Base-by-base conservation (phyloP, 371 early-diverging fungal genomes). In the Actinomortierella ambigua region DNA sequence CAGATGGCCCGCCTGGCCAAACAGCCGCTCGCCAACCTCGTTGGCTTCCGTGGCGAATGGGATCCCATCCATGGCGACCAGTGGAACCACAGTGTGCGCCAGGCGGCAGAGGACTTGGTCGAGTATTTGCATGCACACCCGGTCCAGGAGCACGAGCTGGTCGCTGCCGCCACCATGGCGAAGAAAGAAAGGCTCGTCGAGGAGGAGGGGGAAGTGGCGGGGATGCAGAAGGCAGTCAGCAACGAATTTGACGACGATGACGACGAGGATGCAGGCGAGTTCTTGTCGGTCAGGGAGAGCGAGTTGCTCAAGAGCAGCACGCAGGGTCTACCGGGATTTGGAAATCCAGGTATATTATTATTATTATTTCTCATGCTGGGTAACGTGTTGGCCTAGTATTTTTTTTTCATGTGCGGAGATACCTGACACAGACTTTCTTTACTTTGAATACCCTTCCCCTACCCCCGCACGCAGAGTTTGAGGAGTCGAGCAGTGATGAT, bases 101-200 rank as follows among this genome's bases (percentile, higher is more conserved):
- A 51, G 8, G 67, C 62, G 18, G 67, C 75, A 4, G 67, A 73
- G 63, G 73, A 67, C 24, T 34, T 73, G 24, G 57, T 73, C 26
- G 75, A 73, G 34, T 73, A 73, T 22, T 66, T 73, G 67, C 67
- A 73, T 27, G 52, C 75, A 14, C 66, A 73, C 42, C 75, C 75
- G 2, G 75, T 67, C n/a, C 63, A 56, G 24, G 67, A 67, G n/a
- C 50, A 52, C 8, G 65, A 65, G 7, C 4, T 34, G 34, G 4
- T 34, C 7, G 34, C 34, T n/a, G n/a, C n/a, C n/a, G n/a, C n/a
- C n/a, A n/a, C n/a, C n/a, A n/a, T n/a, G n/a, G n/a, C n/a, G n/a
- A n/a, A 34, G 7, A 34, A 11, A 6, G 7, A 34, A 34, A 34
- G 34, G 34, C 4, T 6, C 34, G 11, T 34, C 7, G 34, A 34